These are phyloP conservation scores for Taxawa tesnikishii DNA, from an alignment of 2,329 filamentous ascomycete species.

Conservation along the genomic window DNA sequence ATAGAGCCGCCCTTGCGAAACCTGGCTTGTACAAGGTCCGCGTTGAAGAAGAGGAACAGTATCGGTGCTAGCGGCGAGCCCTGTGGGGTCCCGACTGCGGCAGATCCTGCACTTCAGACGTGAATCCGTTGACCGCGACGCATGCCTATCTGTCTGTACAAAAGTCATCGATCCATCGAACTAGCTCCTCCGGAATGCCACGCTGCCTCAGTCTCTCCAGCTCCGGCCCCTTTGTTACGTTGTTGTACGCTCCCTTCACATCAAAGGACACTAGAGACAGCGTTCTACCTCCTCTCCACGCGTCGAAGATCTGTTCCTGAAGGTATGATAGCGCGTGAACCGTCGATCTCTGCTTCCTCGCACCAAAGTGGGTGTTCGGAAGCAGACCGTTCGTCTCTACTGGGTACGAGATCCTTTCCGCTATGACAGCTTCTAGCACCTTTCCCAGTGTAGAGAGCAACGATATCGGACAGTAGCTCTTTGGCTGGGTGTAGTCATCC, in stretches of 20 bases:
- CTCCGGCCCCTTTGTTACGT: too few species aligned
- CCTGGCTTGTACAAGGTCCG: constrained; percentile 13
- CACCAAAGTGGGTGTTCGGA: constrained; percentile 25
- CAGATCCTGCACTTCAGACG: constrained; percentile 2
- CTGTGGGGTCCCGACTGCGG: constrained; percentile 4
- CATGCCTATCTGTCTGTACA: constrained; percentile 12
- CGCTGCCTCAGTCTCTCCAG: constrained; percentile 19
- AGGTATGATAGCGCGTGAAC: constrained; percentile 22
- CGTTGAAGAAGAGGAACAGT: constrained; percentile 20
- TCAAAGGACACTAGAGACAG: constrained; percentile 26
- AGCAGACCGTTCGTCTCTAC: constrained; percentile 19
- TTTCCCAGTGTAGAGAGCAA: constrained; percentile 16
- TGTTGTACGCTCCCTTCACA: constrained; percentile 29
- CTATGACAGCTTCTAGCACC: constrained; percentile 18
- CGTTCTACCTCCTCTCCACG: constrained; percentile 17
- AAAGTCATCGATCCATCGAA: constrained; percentile 17
- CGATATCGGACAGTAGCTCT: constrained; percentile 17
- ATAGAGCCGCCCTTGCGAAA: constrained; percentile 10
- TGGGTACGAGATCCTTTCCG: constrained; percentile 16
- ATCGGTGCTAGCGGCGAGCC: constrained; percentile 6
- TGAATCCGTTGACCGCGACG: constrained; percentile 9
- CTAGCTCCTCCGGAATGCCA: constrained; percentile 14
- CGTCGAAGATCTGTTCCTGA: constrained; percentile 18
- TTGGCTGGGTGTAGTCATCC: constrained; percentile 14
- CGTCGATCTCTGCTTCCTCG: constrained; percentile 21